Conservation (phyloP, 2,329 filamentous ascomycete genomes). For the Coleophoma crateriformis region DNA sequence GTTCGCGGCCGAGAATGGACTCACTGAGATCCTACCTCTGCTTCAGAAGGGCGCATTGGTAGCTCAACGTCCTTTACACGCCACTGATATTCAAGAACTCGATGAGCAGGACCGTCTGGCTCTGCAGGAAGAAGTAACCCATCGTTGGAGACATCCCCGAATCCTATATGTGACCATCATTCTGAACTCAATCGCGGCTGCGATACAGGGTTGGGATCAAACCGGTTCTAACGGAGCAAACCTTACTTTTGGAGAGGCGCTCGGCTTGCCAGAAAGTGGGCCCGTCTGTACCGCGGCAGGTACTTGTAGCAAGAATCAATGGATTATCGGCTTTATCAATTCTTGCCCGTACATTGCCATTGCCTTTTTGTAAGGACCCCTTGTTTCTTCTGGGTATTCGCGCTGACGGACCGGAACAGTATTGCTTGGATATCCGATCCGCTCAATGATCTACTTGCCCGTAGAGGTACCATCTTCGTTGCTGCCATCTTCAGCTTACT, state of each 20-base stretch:
- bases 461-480: conserved; percentile 60
- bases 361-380: conserved; percentile 24
- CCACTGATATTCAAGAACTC: conserved; percentile 57
- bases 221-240: conserved; percentile 36
- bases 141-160: conserved; percentile 62
- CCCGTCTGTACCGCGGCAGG: conserved; percentile 4
- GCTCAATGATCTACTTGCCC: conserved; percentile 50
- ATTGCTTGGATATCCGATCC: conserved; percentile 54
- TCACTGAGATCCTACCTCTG: conserved; percentile 51
- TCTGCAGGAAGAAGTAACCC: conserved; percentile 55
- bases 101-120: conserved; percentile 51
- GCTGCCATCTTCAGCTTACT: conserved; percentile 57
- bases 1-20: conserved; percentile 55
- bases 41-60: conserved; percentile 68
- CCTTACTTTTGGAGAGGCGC: conserved; percentile 29
- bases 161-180: conserved; percentile 62
- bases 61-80: conserved; percentile 62
- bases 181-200: conserved; percentile 62
- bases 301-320: conserved; percentile 20
- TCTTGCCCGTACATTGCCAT: conserved; percentile 45
- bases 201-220: conserved; percentile 42
- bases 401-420: not conserved
- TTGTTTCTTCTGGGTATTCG: not conserved
- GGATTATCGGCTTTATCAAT: conserved; percentile 56
- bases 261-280: conserved; percentile 26